A percentile compares a stretch with the other conserved stretches of the same genome.
Conservation (phyloP, 1,284 basidiomycete species). For the Mycena sp. region DNA sequence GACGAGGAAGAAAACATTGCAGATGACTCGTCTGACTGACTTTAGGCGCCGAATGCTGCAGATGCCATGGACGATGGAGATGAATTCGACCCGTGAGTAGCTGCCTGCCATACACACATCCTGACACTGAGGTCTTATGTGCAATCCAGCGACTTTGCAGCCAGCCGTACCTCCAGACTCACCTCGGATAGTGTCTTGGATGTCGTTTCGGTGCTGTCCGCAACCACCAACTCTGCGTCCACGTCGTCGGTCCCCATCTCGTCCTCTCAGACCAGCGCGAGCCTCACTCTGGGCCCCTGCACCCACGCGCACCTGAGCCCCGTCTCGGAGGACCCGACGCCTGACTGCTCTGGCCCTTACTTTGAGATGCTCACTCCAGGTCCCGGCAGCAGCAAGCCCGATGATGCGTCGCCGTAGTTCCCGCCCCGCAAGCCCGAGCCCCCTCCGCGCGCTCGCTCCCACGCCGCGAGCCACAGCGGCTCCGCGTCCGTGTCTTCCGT, state of each 20-base stretch:
- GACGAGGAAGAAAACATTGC: conserved; percentile 61
- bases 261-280: conserved; percentile 53
- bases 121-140: not conserved
- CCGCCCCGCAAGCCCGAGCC: too few relatives aligned
- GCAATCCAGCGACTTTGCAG: conserved; percentile 56
- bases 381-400: too few relatives aligned
- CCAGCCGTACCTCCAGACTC: conserved; percentile 54
- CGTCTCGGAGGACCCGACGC: conserved; percentile 59
- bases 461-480: conserved; percentile 15
- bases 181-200: conserved; percentile 71
- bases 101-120: conserved; percentile 30
- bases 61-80: conserved; percentile 71
- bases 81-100: conserved; percentile 82
- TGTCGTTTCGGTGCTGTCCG: conserved; percentile 62
- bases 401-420: too few relatives aligned
- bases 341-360: conserved; percentile 36
- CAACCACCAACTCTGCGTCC: conserved; percentile 54
- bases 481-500: conserved; percentile 23
- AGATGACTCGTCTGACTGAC: conserved; percentile 65
- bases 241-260: conserved; percentile 59
- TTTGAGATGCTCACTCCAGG: conserved; percentile 46
- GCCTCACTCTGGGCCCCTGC: conserved; percentile 38
- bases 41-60: conserved; percentile 52
- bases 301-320: conserved; percentile 70
- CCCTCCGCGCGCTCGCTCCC: conserved; percentile 31